A percentile compares a stretch with the other conserved stretches of the same genome.
Evolutionary conservation across 768 basidiomycete genomes (phyloP).

Genomic region (Dacryopinax primogenitus): DNA sequence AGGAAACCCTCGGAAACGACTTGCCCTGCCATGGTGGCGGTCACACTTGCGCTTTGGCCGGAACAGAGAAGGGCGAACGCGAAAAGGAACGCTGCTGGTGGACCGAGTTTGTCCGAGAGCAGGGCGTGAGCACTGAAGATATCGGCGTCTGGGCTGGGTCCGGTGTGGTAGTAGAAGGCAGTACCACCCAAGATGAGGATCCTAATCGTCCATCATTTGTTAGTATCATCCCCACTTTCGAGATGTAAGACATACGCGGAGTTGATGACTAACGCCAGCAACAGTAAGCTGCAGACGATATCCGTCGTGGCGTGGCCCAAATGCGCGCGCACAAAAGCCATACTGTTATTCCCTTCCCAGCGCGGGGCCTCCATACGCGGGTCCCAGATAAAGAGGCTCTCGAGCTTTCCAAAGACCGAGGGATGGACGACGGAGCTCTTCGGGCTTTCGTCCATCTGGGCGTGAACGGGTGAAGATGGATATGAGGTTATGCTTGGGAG

Average conservation of each 20-base stretch:
- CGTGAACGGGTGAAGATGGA: conserved; percentile 14
- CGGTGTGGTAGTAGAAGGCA: conserved; percentile 54
- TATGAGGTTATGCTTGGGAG: conserved; percentile 11
- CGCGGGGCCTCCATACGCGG: neutral
- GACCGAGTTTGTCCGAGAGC: conserved; percentile 51
- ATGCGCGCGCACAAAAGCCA: conserved; percentile 47
- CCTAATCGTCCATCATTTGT: too few relatives aligned
- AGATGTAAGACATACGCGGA: conserved; percentile 53
- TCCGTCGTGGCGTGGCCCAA: conserved; percentile 55
- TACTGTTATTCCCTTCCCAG: conserved; percentile 39
- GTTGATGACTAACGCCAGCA: conserved; percentile 82
- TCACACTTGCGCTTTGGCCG: conserved; percentile 81
- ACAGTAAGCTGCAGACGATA: conserved; percentile 49
- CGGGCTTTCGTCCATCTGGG: conserved; percentile 6
- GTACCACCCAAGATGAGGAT: conserved; percentile 73
- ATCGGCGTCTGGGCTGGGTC: conserved; percentile 40
- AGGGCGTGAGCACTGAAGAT: conserved; percentile 75
- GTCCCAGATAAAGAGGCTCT: neutral
- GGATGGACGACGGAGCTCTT: neutral
- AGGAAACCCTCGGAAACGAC: conserved; percentile 84
- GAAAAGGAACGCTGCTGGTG: conserved; percentile 75
- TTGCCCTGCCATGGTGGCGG: conserved; percentile 83
- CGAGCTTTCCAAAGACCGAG: neutral
- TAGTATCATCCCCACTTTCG: too few relatives aligned
- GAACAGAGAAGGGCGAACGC: conserved; percentile 73